Percentiles rank a stretch among this genome's conserved stretches.
Evolutionary conservation across 192 early-diverging fungal species (phyloP).

Genomic region (Backusella liffmaniae): DNA sequence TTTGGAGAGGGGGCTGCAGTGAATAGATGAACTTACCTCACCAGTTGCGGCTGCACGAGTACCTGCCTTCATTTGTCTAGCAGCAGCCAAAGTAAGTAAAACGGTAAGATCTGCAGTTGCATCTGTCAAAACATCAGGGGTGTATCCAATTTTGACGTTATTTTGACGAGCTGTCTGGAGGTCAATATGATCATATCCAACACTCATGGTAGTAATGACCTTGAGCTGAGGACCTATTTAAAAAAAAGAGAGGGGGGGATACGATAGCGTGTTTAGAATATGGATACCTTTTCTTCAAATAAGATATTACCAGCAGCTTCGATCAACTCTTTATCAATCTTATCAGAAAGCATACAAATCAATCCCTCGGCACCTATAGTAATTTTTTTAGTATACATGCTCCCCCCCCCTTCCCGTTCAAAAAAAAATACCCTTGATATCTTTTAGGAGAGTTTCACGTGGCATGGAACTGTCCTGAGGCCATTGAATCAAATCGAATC

Average conservation of each 20-base stretch:
- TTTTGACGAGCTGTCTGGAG: conserved; percentile 47
- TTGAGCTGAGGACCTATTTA: conserved; percentile 53
- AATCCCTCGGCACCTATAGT: neutral
- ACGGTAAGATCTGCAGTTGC: conserved; percentile 82
- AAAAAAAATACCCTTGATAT: conserved; percentile 36
- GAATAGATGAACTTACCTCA: conserved; percentile 30
- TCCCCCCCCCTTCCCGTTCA: neutral
- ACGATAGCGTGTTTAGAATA: too few relatives aligned
- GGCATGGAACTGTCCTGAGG: conserved; percentile 50
- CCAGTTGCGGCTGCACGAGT: conserved; percentile 42
- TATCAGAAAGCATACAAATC: conserved; percentile 60
- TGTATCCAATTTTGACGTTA: conserved; percentile 67
- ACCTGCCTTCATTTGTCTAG: conserved; percentile 65
- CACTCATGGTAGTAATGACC: conserved; percentile 74
- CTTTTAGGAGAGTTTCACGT: conserved; percentile 44
- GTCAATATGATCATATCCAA: conserved; percentile 84
- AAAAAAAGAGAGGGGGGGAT: neutral
- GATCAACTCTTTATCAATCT: conserved; percentile 67
- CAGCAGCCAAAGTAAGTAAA: conserved; percentile 68
- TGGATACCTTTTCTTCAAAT: neutral
- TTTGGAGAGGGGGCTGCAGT: neutral
- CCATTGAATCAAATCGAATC: conserved; percentile 59
- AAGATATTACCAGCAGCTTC: conserved; percentile 53
- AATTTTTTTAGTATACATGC: neutral
- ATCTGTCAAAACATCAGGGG: conserved; percentile 86